These are phyloP conservation scores for Pythium insidiosum DNA, from an alignment of 352 stramenopile genomes.

Conservation along the genomic window DNA sequence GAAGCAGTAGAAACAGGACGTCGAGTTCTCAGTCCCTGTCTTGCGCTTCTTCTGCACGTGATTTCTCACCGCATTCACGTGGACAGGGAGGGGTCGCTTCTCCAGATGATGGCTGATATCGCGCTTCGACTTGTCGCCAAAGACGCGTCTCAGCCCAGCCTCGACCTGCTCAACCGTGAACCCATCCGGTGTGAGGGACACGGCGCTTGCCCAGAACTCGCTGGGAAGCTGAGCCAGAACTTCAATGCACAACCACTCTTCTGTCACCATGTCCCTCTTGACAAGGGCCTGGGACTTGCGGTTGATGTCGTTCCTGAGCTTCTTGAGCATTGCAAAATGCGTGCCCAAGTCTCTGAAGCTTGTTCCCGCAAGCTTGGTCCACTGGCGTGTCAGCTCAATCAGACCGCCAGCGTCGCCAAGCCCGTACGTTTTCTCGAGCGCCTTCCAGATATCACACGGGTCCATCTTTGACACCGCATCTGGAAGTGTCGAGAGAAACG, in stretches of 20 bases:
- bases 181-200: neutral
- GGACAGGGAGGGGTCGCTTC: too few species aligned
- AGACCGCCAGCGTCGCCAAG: too few species aligned
- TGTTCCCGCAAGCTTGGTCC: too few species aligned
- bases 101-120: too few species aligned
- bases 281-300: neutral
- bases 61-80: neutral
- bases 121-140: neutral
- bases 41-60: neutral
- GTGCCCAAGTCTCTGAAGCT: too few species aligned
- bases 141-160: neutral
- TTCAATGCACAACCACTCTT: neutral
- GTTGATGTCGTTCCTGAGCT: constrained; percentile 2
- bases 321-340: too few species aligned
- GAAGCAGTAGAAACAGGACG: constrained; percentile 1
- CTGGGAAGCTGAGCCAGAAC: neutral
- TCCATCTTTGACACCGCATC: too few species aligned
- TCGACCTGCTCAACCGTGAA: neutral
- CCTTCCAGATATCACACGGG: too few species aligned
- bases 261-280: neutral
- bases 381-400: too few species aligned
- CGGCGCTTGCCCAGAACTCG: neutral
- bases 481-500: too few species aligned
- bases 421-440: too few species aligned
- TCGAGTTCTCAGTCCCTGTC: neutral